Evolutionary conservation across 805 yeast species (phyloP), one percentile per base, ranked within the genome.

Genomic region (Dipodascopsis uninucleata): DNA sequence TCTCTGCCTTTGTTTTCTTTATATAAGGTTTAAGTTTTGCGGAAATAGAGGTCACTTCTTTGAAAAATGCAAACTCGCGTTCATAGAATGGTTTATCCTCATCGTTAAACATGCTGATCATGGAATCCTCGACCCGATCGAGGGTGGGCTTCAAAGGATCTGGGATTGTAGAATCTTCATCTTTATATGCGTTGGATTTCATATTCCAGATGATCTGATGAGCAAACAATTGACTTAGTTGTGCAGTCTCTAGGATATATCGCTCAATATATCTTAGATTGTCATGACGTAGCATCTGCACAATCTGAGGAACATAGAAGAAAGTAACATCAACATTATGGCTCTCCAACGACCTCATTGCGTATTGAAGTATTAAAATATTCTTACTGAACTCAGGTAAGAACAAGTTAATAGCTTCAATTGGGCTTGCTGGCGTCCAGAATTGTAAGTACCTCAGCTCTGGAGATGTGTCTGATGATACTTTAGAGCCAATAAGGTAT

Each of bases 151-250:
- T 90, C 59, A 90, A 70, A 1, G 76, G 71, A 65, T 89, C 96
- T 3, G 94, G 93, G 18, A 45, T 72, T 0, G 78, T 71, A 0
- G 87, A 81, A 7, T 90, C 96, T 57, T 90, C 97, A 61, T 85
- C 97, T 56, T 82, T 83, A 65, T 77, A 93, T 51, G 88, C 78
- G 61, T 94, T 93, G 1, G 99, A 97, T 59, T 83, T 67, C 85
- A 93, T 87, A 60, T 93, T 93, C 99, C 99, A 93, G 43, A 93
- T 87, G 54, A 93, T 89, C 66, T 93, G 99, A 65, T 93, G 99
- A 0, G 97, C 89, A 71, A 93, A 93, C 51, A 90, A 70, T 55
- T 85, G 94, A 22, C 93, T 82, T 10, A 88, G 85, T 60, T 83
- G 81, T 1, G 95, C 97, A 1, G 97, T 86, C 62, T 93, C 97